phyloP scores from a whole-genome alignment of 2,329 filamentous ascomycete species.

The Trichoderma arundinaceum region DNA sequence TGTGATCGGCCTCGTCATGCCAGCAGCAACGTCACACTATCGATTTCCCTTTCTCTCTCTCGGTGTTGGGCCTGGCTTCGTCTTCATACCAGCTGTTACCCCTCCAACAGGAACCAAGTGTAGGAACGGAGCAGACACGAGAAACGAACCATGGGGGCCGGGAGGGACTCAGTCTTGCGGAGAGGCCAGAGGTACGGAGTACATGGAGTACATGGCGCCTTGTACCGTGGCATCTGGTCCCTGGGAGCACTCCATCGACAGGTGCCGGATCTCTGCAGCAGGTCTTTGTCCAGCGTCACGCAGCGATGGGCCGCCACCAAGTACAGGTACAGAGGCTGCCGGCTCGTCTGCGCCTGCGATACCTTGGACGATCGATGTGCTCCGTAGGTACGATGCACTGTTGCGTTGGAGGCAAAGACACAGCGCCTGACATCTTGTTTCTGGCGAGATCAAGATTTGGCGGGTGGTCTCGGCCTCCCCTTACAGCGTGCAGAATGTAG shows the following conservation, averaged over 20 bases:
- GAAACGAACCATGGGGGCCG: conserved; percentile 7
- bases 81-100: conserved; percentile 17
- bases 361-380: no score
- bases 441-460: background rate
- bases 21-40: background rate
- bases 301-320: background rate
- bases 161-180: conserved; percentile 2
- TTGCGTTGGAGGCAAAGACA: background rate
- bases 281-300: background rate
- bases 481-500: background rate
- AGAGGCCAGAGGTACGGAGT: background rate
- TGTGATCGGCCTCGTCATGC: background rate
- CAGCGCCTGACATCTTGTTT: background rate
- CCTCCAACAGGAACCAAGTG: conserved; percentile 11
- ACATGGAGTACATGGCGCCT: background rate
- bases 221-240: background rate
- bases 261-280: conserved; percentile 13
- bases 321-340: background rate
- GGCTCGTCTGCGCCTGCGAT: no score
- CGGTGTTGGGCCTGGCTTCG: background rate
- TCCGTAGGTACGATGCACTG: no score
- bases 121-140: background rate
- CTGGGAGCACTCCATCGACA: no score
- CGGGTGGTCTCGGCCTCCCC: background rate
- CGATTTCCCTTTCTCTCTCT: background rate